phyloP scores from a whole-genome alignment of 23 red algal genomes.

The Porphyridium purpureum region DNA sequence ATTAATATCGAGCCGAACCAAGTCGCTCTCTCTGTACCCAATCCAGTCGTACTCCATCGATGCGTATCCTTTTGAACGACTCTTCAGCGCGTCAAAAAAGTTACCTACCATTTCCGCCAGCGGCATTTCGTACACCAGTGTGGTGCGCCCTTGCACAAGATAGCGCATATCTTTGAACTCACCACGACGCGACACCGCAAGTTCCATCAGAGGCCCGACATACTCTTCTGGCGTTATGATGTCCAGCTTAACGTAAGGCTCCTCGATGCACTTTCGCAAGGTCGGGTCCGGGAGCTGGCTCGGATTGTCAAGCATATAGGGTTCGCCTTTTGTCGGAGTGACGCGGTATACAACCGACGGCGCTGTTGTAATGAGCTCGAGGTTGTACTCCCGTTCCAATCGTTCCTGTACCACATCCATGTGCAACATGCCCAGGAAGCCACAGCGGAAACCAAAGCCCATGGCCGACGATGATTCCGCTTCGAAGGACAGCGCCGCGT shows the following conservation, averaged over 20 bases:
- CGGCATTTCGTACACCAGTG: slow-evolving; percentile 37
- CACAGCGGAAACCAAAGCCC: slow-evolving; percentile 66
- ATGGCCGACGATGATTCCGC: slow-evolving; percentile 54
- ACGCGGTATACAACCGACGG: slow-evolving; percentile 73
- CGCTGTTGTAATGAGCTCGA: slow-evolving; percentile 50
- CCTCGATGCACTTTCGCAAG: slow-evolving; percentile 25
- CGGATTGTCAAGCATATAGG: neutral
- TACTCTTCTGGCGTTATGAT: slow-evolving; percentile 63
- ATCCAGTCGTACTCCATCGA: slow-evolving; percentile 56
- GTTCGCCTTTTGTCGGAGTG: neutral
- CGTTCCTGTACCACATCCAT: slow-evolving; percentile 66
- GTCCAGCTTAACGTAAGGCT: slow-evolving; percentile 70
- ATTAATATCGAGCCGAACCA: slow-evolving; percentile 58
- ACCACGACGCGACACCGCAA: slow-evolving; percentile 62
- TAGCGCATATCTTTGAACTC: slow-evolving; percentile 59
- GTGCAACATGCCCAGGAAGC: slow-evolving; percentile 68
- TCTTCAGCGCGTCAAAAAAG: slow-evolving; percentile 59
- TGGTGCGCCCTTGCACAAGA: neutral
- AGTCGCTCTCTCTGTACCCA: slow-evolving; percentile 16
- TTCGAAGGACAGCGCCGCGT: slow-evolving; percentile 47
- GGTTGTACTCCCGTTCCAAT: slow-evolving; percentile 46
- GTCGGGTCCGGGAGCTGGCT: neutral
- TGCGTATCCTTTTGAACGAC: slow-evolving; percentile 39
- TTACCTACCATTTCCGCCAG: slow-evolving; percentile 53
- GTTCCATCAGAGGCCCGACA: slow-evolving; percentile 81